A percentile compares a stretch with the other conserved stretches of the same genome.
These are phyloP conservation scores for Phragmites australis DNA, from an alignment of 176 grass and related monocot genomes.

Conservation along the genomic window DNA sequence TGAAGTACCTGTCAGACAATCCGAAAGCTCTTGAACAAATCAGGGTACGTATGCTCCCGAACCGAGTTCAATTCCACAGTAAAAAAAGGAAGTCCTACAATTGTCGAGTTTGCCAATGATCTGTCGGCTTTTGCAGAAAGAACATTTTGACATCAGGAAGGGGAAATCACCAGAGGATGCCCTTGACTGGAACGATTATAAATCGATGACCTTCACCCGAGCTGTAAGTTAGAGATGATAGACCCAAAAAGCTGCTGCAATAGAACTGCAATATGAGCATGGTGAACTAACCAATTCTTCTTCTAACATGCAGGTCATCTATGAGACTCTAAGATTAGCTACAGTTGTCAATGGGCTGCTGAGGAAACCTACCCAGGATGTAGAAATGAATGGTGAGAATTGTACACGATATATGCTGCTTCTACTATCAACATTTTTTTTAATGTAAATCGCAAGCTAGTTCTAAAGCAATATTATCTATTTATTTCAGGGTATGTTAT, in stretches of 20 bases:
- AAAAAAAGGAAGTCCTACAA: not conserved
- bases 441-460: not conserved
- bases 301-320: constrained; percentile 56
- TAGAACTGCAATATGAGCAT: not conserved
- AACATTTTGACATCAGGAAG: constrained; percentile 72
- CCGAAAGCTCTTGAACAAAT: constrained; percentile 75
- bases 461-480: constrained; percentile 6
- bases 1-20: constrained; percentile 87
- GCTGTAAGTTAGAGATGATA: constrained; percentile 59
- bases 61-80: not conserved
- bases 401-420: not conserved
- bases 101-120: constrained; percentile 15
- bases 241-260: not conserved
- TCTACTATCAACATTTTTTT: not conserved
- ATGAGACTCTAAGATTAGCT: constrained; percentile 91
- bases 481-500: constrained; percentile 78
- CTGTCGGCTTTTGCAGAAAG: constrained; percentile 53
- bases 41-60: constrained; percentile 50
- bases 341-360: constrained; percentile 93
- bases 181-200: constrained; percentile 80
- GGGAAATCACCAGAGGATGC: constrained; percentile 49
- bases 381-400: constrained; percentile 82
- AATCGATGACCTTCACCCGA: constrained; percentile 86
- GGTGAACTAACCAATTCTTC: constrained; percentile 5
- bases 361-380: constrained; percentile 92